phyloP scores from a whole-genome alignment of 202 grass and related monocot species.

The Sporobolus alterniflorus region DNA sequence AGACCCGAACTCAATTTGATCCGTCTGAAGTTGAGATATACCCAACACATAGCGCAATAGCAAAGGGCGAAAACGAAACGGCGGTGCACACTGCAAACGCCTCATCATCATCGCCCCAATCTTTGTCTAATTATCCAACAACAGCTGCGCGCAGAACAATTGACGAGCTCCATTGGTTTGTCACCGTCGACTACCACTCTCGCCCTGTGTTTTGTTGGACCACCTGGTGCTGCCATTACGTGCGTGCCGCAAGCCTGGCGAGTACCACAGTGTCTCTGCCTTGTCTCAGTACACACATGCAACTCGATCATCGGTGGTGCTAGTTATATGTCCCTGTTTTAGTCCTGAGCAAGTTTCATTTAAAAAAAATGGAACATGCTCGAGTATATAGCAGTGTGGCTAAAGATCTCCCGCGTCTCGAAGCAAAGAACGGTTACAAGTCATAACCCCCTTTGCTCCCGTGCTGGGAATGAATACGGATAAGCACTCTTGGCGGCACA shows the following conservation, averaged over 20 bases:
- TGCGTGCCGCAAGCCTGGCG: conserved; percentile 7
- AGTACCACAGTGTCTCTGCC: conserved; percentile 27
- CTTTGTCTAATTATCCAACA: neutral
- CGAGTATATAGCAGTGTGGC: no score
- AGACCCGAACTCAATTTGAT: no score
- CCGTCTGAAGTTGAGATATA: no score
- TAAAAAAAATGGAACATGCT: no score
- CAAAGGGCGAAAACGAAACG: neutral
- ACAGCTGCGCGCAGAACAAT: neutral
- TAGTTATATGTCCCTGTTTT: conserved; percentile 4
- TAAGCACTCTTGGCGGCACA: no score
- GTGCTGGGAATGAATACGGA: no score
- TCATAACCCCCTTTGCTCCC: no score
- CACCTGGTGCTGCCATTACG: conserved; percentile 15
- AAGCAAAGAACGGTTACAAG: no score
- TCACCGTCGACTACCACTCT: conserved; percentile 10
- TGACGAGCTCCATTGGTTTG: neutral
- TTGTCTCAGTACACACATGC: conserved; percentile 48
- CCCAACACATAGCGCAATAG: no score
- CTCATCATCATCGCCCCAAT: no score
- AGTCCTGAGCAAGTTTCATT: conserved; percentile 16
- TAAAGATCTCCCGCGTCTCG: no score
- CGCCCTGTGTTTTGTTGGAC: neutral
- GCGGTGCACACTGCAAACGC: neutral
- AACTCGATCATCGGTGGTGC: conserved; percentile 34